Evolutionary conservation across 306 rosid species (phyloP), one percentile per base, ranked within the genome.

Genomic region (Acmispon strigosus): DNA sequence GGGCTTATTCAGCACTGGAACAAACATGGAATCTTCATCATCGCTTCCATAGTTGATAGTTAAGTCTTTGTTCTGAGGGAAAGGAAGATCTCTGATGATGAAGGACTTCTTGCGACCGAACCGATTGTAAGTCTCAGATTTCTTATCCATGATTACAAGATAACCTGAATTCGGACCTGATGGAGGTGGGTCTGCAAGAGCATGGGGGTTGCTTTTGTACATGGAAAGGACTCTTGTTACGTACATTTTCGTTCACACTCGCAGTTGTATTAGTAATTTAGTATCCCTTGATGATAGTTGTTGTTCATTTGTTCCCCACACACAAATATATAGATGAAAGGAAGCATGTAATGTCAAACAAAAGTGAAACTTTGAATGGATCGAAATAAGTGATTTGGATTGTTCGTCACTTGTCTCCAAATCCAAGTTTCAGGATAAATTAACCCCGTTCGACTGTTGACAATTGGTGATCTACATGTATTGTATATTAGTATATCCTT

Each of bases 1-100:
- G 8, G 91, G 91, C 3, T 80, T 85, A 77, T 80, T 72, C 7
- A 85, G 67, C 11, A 81, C 91, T 10, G 96, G 94, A 63, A 90
- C 81, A 65, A 85, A 77, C 78, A 81, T 74, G 71, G 45, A 39
- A 0, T 39, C 43, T 9, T 39, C 43, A 39, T 78, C 0, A 0
- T 60, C 19, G 0, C 77, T 17, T 62, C 43, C 0, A 22, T 67
- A 67, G 12, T 29, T 45, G 42, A 66, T 19, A 3, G 57, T 74
- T 5, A 82, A 71, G 27, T 69, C 20, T 65, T 65, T 78, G 75
- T 82, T 48, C 62, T 78, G 78, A 19, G 86, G 86, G 9, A 82
- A 74, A 39, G 83, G 86, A 4, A 78, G 64, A 3, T 69, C 37
- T 8, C 10, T 74, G 49, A n/a, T n/a, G n/a, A 82, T 49, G 8